Evolutionary conservation across 176 grass and related monocot genomes (phyloP), one percentile per base, ranked within the genome.

Genomic region (Carex littledalei): DNA sequence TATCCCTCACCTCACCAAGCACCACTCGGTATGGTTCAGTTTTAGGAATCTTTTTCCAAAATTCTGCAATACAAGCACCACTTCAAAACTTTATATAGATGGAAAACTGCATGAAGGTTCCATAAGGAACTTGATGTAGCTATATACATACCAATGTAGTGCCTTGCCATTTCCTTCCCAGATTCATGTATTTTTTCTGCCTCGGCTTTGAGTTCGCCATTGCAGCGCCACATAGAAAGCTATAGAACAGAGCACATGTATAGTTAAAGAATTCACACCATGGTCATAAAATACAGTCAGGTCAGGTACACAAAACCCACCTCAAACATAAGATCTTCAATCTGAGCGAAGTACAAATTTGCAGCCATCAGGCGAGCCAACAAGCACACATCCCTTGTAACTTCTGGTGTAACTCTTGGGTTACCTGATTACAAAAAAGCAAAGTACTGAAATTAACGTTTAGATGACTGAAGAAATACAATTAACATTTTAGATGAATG

Each of bases 261-360:
- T 56, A 79, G 11, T 71, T 47, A 84, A 78, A 39, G 16, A 16
- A 61, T 20, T 34, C 64, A 73, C 18, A 64, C 62, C 62, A 15
- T 1, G 18, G 58, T 64, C 58, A 81, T 63, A 47, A 80, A 64
- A 45, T 60, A 62, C 14, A 16, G 24, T 34, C 50, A 56, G 61
- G 41, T n/a, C 15, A 21, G 47, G 63, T 29, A 20, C 47, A 83
- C 22, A 67, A 86, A 63, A 31, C 13, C 57, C 89, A 95, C 96
- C 93, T 99, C 93, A 91, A 99, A 99, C 96, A 99, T 99, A 85
- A 99, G 86, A 87, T 99, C 91, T 89, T 99, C 96, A 74, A 99
- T 99, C 88, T 92, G 93, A 50, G 91, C 91, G 82, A 92, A 95
- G 81, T 99, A 99, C 90, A 99, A 87, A 83, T 92, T 94, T 84